Evolutionary conservation across 139 green algal genomes (phyloP).

Genomic region (Coelastrella sp.): DNA sequence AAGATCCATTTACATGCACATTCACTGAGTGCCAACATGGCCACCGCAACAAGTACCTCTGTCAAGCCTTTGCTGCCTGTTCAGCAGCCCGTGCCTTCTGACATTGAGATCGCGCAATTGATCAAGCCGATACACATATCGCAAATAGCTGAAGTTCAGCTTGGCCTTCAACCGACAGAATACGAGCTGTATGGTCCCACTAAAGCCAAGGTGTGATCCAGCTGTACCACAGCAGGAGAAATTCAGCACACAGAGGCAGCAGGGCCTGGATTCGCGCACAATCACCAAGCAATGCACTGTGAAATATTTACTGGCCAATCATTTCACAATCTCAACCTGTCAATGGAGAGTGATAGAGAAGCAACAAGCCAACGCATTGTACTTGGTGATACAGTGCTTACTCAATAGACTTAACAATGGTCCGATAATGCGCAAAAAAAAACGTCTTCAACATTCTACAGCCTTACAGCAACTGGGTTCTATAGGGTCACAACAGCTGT

Average conservation of each 20-base stretch:
- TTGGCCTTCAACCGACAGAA: slow-evolving; percentile 80
- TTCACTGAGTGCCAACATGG: slow-evolving; percentile 1
- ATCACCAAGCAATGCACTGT: neutral
- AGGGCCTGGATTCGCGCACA: neutral
- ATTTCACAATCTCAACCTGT: no score
- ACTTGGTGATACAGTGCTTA: no score
- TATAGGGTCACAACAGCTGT: no score
- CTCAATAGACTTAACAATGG: no score
- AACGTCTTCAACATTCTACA: no score
- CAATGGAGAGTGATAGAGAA: no score
- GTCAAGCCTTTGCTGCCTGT: slow-evolving; percentile 45
- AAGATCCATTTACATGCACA: neutral
- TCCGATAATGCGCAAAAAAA: no score
- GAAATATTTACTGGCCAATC: neutral
- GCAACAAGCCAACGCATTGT: no score
- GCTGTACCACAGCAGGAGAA: neutral
- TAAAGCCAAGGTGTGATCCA: slow-evolving; percentile 91
- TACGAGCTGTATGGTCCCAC: slow-evolving; percentile 86
- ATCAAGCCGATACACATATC: slow-evolving; percentile 78
- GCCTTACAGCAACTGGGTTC: no score
- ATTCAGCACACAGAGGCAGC: no score
- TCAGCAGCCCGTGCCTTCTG: slow-evolving; percentile 53
- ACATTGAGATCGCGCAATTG: slow-evolving; percentile 95
- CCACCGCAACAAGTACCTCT: slow-evolving; percentile 4
- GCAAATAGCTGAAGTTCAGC: slow-evolving; percentile 76